Evolutionary conservation across 495 filamentous ascomycete genomes (phyloP).

Genomic region (Sporormia fimetaria): DNA sequence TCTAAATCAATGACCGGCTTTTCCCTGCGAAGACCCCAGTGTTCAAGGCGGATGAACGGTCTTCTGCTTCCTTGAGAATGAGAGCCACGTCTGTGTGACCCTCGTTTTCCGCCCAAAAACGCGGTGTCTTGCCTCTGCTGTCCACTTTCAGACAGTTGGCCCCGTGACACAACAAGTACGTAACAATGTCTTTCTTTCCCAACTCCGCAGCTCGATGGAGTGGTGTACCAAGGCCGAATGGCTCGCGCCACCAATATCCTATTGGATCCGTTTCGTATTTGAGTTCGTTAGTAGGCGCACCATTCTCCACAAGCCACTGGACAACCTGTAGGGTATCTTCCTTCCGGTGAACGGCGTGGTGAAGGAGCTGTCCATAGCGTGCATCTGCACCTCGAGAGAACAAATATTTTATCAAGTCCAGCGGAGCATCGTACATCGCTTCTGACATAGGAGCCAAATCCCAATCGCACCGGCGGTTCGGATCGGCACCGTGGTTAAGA

Average conservation of each 20-base stretch:
- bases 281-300: constrained; percentile 1
- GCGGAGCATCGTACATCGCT: constrained; percentile 2
- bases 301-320: too few relatives aligned
- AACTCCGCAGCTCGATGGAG: constrained; percentile 5
- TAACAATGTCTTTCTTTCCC: constrained; percentile 3
- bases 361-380: too few relatives aligned
- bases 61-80: constrained; percentile 7
- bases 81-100: constrained; percentile 1
- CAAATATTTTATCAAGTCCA: constrained; percentile 4
- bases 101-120: constrained; percentile 1
- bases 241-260: not conserved
- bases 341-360: too few relatives aligned
- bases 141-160: constrained; percentile 3
- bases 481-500: constrained; percentile 6
- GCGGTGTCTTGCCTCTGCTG: constrained; percentile 3
- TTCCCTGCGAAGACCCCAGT: too few relatives aligned
- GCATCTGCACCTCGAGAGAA: constrained; percentile 1
- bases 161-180: constrained; percentile 5
- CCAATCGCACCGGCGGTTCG: constrained; percentile 4
- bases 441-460: constrained; percentile 1
- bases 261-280: constrained; percentile 1
- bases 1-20: constrained; percentile 11
- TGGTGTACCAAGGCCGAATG: constrained; percentile 5
- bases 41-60: too few relatives aligned
- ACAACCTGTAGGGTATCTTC: too few relatives aligned